Conservation (phyloP, 495 filamentous ascomycete genomes). For the Neurospora terricola region DNA sequence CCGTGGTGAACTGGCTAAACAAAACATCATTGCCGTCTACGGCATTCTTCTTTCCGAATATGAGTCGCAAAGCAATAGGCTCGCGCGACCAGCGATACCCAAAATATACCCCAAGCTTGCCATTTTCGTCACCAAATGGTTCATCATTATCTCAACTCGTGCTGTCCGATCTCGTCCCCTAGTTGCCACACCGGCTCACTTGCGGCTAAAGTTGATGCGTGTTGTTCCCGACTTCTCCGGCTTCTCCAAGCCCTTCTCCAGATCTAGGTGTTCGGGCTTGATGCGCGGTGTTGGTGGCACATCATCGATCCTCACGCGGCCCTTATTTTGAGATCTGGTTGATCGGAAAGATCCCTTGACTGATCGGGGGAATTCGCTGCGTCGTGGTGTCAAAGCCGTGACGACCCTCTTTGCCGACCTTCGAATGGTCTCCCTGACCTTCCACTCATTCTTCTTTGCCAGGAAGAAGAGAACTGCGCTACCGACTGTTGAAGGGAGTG, state of each 20-base stretch:
- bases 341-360: constrained; percentile 28
- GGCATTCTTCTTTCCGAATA: neutral
- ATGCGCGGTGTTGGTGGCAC: constrained; percentile 41
- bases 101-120: neutral
- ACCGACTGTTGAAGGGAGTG: constrained; percentile 24
- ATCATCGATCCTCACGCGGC: constrained; percentile 30
- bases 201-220: constrained; percentile 23
- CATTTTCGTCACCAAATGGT: neutral
- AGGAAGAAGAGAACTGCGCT: constrained; percentile 41
- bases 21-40: neutral
- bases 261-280: constrained; percentile 28
- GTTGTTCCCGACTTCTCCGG: constrained; percentile 21
- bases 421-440: constrained; percentile 40
- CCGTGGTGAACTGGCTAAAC: constrained; percentile 2
- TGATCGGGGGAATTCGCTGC: constrained; percentile 44
- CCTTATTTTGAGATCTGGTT: constrained; percentile 14
- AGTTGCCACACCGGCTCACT: constrained; percentile 4
- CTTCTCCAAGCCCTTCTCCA: constrained; percentile 40
- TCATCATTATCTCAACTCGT: neutral
- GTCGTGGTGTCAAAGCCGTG: constrained; percentile 42
- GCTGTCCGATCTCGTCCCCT: neutral
- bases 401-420: constrained; percentile 43
- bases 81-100: neutral
- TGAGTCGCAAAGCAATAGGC: neutral
- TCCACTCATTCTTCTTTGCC: constrained; percentile 50